Percentiles rank a stretch among this genome's conserved stretches.
phyloP scores from a whole-genome alignment of 1,139 yeast species.

The Saccharomyces hybrid region DNA sequence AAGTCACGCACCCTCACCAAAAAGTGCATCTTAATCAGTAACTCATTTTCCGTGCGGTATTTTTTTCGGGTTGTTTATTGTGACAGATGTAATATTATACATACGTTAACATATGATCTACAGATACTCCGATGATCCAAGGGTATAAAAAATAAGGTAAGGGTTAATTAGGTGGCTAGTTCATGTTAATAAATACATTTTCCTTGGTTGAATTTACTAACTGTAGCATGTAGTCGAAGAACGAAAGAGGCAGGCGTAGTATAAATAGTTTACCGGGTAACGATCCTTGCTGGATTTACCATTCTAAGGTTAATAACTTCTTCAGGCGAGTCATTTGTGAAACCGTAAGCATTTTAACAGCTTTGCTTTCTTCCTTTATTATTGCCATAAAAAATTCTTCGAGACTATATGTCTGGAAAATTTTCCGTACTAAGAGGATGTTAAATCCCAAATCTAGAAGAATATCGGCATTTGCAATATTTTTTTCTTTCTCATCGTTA shows the following conservation, averaged over 20 bases:
- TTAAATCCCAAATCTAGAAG: constrained; percentile 5
- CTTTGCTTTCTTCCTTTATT: neutral
- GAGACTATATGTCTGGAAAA: neutral
- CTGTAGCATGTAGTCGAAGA: neutral
- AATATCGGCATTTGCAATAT: neutral
- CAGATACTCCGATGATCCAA: neutral
- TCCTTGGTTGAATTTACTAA: neutral
- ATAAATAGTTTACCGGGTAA: neutral
- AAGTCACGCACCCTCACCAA: neutral
- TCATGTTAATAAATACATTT: neutral
- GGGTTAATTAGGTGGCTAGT: neutral
- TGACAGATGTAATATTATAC: neutral
- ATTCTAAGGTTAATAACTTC: neutral
- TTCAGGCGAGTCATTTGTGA: neutral
- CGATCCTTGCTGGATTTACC: neutral
- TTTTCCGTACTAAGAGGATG: constrained; percentile 4
- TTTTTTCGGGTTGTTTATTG: neutral
- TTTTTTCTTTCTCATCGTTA: neutral
- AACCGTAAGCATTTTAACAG: neutral
- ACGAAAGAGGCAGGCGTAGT: neutral
- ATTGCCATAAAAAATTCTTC: neutral
- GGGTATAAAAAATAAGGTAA: neutral
- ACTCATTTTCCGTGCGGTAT: neutral
- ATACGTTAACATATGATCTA: neutral
- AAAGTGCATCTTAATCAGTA: constrained; percentile 3